Evolutionary conservation across 73 alveolate genomes (phyloP).

Genomic region (Tetrahymena malaccensis): DNA sequence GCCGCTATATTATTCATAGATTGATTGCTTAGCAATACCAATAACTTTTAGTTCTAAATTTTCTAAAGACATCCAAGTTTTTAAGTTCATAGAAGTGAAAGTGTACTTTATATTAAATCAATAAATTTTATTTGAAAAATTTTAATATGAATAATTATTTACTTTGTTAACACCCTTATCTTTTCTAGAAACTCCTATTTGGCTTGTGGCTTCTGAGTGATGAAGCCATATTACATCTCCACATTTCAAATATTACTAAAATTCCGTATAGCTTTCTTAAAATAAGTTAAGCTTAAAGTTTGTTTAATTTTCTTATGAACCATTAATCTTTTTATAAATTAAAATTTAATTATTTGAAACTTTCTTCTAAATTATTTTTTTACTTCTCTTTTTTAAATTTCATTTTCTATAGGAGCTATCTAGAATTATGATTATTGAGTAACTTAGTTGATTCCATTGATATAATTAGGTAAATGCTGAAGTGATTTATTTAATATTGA

Average conservation of each 20-base stretch:
- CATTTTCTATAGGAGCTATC: background rate
- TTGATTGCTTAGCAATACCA: background rate
- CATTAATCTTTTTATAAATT: constrained; percentile 21
- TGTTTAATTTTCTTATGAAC: constrained; percentile 18
- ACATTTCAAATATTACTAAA: background rate
- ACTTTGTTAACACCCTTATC: constrained; percentile 3
- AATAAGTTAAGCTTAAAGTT: constrained; percentile 19
- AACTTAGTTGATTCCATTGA: background rate
- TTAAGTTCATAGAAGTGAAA: background rate
- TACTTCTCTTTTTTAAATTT: background rate
- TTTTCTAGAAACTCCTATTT: constrained; percentile 14
- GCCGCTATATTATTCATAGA: constrained; percentile 31
- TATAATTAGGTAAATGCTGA: background rate
- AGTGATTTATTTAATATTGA: background rate
- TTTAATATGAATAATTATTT: too few relatives aligned
- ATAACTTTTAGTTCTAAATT: background rate
- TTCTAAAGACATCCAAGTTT: background rate
- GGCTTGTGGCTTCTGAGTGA: constrained; percentile 34
- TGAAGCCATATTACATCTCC: constrained; percentile 37
- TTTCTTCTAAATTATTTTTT: background rate
- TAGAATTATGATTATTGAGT: background rate
- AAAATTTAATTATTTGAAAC: background rate
- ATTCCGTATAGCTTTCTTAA: constrained; percentile 1
- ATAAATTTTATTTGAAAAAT: too few relatives aligned
- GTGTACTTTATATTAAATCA: background rate